Conservation (phyloP, 164 flowering plant species). For the Vitis amurensis region DNA sequence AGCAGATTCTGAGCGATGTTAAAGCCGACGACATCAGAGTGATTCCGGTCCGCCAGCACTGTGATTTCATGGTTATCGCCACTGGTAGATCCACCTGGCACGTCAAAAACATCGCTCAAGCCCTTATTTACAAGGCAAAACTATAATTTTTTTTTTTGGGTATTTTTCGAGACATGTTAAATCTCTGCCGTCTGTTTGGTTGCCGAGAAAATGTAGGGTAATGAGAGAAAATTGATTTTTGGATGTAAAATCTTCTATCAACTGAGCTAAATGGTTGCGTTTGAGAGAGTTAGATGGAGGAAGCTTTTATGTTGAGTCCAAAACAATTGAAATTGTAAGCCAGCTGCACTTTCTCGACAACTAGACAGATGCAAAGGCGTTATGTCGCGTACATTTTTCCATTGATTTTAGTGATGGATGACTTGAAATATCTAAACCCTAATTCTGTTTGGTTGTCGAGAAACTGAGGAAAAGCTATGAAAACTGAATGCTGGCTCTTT, state of each 20-base stretch:
- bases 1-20: conserved; percentile 76
- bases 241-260: too few species aligned
- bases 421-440: too few species aligned
- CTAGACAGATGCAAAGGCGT: too few species aligned
- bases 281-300: too few species aligned
- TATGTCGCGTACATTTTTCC: too few species aligned
- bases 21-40: conserved; percentile 74
- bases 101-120: conserved; percentile 83
- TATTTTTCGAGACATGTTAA: neutral
- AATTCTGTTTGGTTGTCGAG: conserved; percentile 1
- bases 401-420: too few species aligned
- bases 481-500: neutral
- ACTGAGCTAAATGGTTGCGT: too few species aligned
- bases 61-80: conserved; percentile 77
- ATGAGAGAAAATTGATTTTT: too few species aligned
- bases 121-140: conserved; percentile 74
- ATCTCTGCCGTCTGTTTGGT: neutral
- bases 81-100: conserved; percentile 93
- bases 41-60: conserved; percentile 45
- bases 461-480: neutral
- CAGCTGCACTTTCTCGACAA: too few species aligned
- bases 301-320: too few species aligned
- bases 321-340: too few species aligned
- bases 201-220: neutral
- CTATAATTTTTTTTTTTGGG: neutral